phyloP scores from a whole-genome alignment of 495 filamentous ascomycete genomes.

The Penicillium riverlandense region DNA sequence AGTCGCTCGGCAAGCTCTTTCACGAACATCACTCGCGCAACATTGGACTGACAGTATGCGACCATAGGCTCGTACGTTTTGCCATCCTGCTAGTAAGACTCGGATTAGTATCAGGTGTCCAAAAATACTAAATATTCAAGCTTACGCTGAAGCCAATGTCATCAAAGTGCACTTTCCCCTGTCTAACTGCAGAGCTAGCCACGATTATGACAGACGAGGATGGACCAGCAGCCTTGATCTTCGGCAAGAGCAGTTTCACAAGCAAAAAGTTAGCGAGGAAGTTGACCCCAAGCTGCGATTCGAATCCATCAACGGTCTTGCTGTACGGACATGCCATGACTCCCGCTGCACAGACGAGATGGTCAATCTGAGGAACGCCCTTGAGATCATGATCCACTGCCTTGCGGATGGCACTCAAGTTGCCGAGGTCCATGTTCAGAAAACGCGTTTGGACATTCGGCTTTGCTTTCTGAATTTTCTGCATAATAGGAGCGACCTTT shows the following conservation, averaged over 20 bases:
- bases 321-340: conserved; percentile 13
- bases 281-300: conserved; percentile 14
- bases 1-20: conserved; percentile 11
- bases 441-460: conserved; percentile 10
- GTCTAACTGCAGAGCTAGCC: conserved; percentile 5
- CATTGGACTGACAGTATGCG: conserved; percentile 14
- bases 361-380: conserved; percentile 11
- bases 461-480: conserved; percentile 7
- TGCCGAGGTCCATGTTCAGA: conserved; percentile 11
- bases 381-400: conserved; percentile 2
- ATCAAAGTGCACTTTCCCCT: conserved; percentile 9
- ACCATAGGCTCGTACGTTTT: conserved; percentile 6
- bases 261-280: conserved; percentile 16
- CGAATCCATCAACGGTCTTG: conserved; percentile 14
- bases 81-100: conserved; percentile 3
- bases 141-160: conserved; percentile 12
- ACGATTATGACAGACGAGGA: conserved; percentile 12
- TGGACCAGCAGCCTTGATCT: conserved; percentile 9
- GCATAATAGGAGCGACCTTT: conserved; percentile 4
- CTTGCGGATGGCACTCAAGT: conserved; percentile 5
- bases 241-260: conserved; percentile 12
- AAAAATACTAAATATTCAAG: not conserved
- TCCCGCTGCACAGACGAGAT: conserved; percentile 9
- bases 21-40: conserved; percentile 14
- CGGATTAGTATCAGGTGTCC: too few species aligned